Evolutionary conservation across 1,284 basidiomycete species (phyloP), one percentile per base, ranked within the genome.

Genomic region (Boletus semigastroideus): DNA sequence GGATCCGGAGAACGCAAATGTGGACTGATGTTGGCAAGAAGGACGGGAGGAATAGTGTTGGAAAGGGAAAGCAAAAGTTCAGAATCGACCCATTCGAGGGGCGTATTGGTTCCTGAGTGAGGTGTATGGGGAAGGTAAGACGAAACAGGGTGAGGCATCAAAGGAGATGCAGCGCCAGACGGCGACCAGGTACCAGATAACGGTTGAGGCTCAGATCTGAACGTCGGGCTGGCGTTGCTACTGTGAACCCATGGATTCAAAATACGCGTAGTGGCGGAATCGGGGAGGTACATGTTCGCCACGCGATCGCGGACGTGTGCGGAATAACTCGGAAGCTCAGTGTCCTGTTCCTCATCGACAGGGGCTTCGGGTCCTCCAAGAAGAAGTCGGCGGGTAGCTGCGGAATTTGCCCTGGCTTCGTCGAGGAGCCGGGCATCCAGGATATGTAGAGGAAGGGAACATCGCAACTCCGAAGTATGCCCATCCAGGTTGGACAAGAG

Each of bases 281-380:
- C 85, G 0, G 84, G 79, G 5, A 88, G 67, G 58, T 76, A 86
- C 77, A 86, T 83, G 62, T 92, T 87, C 37, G 94, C 92, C 36
- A 97, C 84, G 33, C 94, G 82, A 68, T 97, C 94, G 42, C 90
- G 84, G 12, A 97, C 84, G 69, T 97, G 94, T 46, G 91, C 84
- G 19, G 78, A 81, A 71, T 96, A 97, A 56, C 87, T 90, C 0
- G 92, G 94, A 13, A 94, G 79, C 64, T 93, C 88, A 51, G 80
- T 72, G 43, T 87, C 90, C 22, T 80, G 82, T 43, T 83, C 79
- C 8, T 77, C 71, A 33, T 79, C 76, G 1, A 72, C 55, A 8
- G 68, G 64, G 13, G 61, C 60, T 45, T 75, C 75, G 3, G 66
- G 49, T 7, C 67, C 70, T 13, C 71, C 73, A 17, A 83, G 65